Evolutionary conservation across 208 protist genomes (phyloP), one percentile per base, ranked within the genome.

Genomic region (Trypanosoma grayi): DNA sequence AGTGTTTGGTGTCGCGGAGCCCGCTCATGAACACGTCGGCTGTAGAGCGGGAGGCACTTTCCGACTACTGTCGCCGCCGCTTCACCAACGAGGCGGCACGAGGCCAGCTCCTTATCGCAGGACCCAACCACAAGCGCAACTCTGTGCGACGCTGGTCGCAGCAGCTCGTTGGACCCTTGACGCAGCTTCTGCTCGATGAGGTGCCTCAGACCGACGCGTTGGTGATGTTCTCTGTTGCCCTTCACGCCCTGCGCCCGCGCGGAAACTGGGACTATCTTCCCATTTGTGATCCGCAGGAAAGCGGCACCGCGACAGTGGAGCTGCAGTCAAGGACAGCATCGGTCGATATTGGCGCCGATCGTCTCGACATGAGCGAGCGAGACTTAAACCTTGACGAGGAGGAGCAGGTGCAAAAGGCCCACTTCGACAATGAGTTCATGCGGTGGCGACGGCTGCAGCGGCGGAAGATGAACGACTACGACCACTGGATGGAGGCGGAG

Each of bases 211-310:
- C 72, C 3, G 87, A 94, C 56, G 39, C 82, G 24, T 60, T 92
- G 18, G 55, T 91, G 25, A 54, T 81, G 0, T 73, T 88, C 55
- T 88, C 90, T 4, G 65, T 93, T 43, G 72, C 89, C 16, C 59
- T 95, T 46, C 75, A 91, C 51, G 77, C 81, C 1, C 59, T 95
- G 22, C 83, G 90, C 0, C 86, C 85, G 0, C 47, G 67, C 46
- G 86, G 86, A 30, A 69, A 92, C 52, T 95, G 86, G 87, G 86
- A 95, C 57, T 95, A 95, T 66, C 63, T 95, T 28, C 90, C 90
- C 0, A 37, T 70, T 5, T 30, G 51, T 1, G 58, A 81, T 28
- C 60, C 65, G 34, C 11, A 55, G 18, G 73, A 55, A n/a, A 73
- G 73, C 18, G 13, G 52, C 5, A 54, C 24, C 20, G 77, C 82